phyloP scores from a whole-genome alignment of 176 grass and related monocot genomes.

The Microstegium vimineum region DNA sequence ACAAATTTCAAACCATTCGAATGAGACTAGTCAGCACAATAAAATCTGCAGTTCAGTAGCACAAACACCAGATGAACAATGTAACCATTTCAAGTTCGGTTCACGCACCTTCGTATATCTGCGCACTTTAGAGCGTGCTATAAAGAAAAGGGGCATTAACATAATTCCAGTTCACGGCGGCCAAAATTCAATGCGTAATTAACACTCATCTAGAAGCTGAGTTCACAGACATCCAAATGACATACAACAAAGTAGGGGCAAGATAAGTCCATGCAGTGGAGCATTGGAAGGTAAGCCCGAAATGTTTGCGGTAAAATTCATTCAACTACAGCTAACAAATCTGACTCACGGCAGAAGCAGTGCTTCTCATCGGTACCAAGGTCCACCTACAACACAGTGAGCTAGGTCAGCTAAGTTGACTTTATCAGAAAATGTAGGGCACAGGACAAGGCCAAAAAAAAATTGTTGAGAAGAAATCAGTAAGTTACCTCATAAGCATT shows the following conservation, averaged over 20 bases:
- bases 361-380: constrained; percentile 76
- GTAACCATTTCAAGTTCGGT: neutral
- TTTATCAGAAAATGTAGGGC: neutral
- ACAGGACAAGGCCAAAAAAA: neutral
- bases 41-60: neutral
- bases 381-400: constrained; percentile 62
- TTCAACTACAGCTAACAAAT: constrained; percentile 78
- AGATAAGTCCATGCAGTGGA: neutral
- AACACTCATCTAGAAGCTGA: constrained; percentile 13
- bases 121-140: neutral
- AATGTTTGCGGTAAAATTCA: constrained; percentile 33
- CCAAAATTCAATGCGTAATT: constrained; percentile 21
- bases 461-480: neutral
- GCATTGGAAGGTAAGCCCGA: neutral
- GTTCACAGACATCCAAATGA: constrained; percentile 16
- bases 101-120: neutral
- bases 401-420: neutral
- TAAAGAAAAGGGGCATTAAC: neutral
- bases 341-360: constrained; percentile 72
- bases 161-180: neutral
- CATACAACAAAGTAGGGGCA: constrained; percentile 1
- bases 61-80: neutral
- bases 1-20: neutral
- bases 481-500: constrained; percentile 82
- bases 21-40: neutral